These are phyloP conservation scores for Mycena galopus DNA, from an alignment of 768 basidiomycete species.

Conservation along the genomic window DNA sequence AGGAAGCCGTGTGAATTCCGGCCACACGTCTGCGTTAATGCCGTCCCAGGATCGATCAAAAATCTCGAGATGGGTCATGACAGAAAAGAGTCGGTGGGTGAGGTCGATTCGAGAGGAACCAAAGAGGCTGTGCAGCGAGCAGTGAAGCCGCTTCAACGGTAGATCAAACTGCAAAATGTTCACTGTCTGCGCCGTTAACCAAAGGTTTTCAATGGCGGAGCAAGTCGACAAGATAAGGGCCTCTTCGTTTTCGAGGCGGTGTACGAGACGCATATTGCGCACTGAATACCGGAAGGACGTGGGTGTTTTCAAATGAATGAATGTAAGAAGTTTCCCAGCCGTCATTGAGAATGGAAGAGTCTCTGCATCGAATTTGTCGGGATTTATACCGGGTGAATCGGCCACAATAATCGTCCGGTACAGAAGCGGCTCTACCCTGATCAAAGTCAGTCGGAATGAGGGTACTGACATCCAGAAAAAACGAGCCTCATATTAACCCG, in stretches of 20 bases:
- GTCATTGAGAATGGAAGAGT: neutral
- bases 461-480: too few species aligned
- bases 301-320: neutral
- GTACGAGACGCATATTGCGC: neutral
- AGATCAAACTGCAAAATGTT: neutral
- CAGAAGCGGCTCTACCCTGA: neutral
- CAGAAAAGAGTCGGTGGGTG: neutral
- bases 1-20: neutral
- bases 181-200: neutral
- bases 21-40: neutral
- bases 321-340: neutral
- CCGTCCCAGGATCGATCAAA: neutral
- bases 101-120: neutral
- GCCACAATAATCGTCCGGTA: neutral
- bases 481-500: neutral
- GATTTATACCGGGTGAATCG: neutral
- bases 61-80: neutral
- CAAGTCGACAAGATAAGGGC: neutral
- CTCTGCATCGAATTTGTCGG: neutral
- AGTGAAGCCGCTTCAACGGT: neutral
- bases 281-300: neutral
- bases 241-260: neutral
- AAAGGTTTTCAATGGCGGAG: neutral
- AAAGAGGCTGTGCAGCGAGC: neutral
- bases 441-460: too few species aligned